phyloP scores from a whole-genome alignment of 2,329 filamentous ascomycete species.

The Penicillium sp. region DNA sequence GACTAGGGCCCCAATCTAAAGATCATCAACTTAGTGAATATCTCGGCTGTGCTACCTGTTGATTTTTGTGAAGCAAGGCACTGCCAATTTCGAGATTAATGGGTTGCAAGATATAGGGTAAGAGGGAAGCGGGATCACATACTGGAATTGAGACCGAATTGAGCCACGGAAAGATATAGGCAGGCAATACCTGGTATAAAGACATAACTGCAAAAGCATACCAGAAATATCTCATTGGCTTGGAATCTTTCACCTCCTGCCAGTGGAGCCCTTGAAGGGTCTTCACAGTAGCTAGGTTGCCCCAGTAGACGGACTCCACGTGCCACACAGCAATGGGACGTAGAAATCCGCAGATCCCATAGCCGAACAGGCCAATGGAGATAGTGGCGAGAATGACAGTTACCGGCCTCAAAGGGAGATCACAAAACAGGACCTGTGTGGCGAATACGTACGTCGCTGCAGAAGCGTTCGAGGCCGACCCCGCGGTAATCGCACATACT shows the following conservation, averaged over 20 bases:
- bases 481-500: constrained; percentile 54
- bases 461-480: constrained; percentile 52
- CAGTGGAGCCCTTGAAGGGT: constrained; percentile 56
- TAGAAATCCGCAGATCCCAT: constrained; percentile 53
- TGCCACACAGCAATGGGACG: constrained; percentile 57
- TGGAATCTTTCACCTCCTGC: constrained; percentile 51
- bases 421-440: constrained; percentile 54
- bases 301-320: constrained; percentile 58
- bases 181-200: constrained; percentile 53
- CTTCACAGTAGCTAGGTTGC: constrained; percentile 53
- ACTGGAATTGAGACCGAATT: constrained; percentile 54
- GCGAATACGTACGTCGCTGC: constrained; percentile 45
- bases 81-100: background rate
- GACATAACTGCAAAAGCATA: constrained; percentile 51
- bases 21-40: constrained; percentile 41
- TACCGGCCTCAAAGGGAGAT: constrained; percentile 45
- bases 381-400: constrained; percentile 53
- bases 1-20: constrained; percentile 56
- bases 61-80: constrained; percentile 55
- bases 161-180: constrained; percentile 57
- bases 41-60: constrained; percentile 44
- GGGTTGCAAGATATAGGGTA: background rate
- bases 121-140: background rate
- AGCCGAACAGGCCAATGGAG: constrained; percentile 57
- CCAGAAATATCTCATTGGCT: constrained; percentile 54